Percentiles rank a stretch among this genome's conserved stretches.
phyloP scores from a whole-genome alignment of 495 filamentous ascomycete genomes.

The Penicillium coprophilum region DNA sequence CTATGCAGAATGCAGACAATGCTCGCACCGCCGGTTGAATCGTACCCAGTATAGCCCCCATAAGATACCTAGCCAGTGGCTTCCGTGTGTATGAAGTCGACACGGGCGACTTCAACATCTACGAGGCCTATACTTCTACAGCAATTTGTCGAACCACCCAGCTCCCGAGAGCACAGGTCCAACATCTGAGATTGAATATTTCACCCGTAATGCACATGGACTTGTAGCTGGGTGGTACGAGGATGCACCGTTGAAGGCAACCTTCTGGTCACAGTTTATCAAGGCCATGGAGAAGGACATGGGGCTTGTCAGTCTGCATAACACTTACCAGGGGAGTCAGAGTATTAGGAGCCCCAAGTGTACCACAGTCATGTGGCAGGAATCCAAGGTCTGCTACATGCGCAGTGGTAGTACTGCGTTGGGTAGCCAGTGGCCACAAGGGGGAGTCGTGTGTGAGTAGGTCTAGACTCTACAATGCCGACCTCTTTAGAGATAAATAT shows the following conservation, averaged over 20 bases:
- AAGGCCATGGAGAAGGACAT: slow-evolving; percentile 57
- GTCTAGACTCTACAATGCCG: slow-evolving; percentile 1
- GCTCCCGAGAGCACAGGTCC: slow-evolving; percentile 40
- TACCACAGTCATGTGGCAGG: slow-evolving; percentile 46
- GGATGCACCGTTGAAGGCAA: slow-evolving; percentile 54
- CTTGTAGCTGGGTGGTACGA: slow-evolving; percentile 44
- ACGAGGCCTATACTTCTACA: slow-evolving; percentile 55
- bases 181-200: slow-evolving; percentile 54
- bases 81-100: slow-evolving; percentile 58
- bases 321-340: slow-evolving; percentile 54
- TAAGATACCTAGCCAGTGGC: slow-evolving; percentile 55
- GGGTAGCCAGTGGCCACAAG: slow-evolving; percentile 50
- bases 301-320: slow-evolving; percentile 49
- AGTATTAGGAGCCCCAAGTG: slow-evolving; percentile 54
- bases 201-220: slow-evolving; percentile 54
- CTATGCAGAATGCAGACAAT: slow-evolving; percentile 35
- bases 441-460: slow-evolving; percentile 33
- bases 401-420: slow-evolving; percentile 54
- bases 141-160: slow-evolving; percentile 47
- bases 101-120: slow-evolving; percentile 52
- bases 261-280: slow-evolving; percentile 59
- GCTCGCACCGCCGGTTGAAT: slow-evolving; percentile 50
- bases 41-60: slow-evolving; percentile 52
- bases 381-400: slow-evolving; percentile 62
- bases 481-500: slow-evolving; percentile 28